These are phyloP conservation scores for Mortierella sp. DNA, from an alignment of 371 early-diverging fungal species.

Conservation along the genomic window DNA sequence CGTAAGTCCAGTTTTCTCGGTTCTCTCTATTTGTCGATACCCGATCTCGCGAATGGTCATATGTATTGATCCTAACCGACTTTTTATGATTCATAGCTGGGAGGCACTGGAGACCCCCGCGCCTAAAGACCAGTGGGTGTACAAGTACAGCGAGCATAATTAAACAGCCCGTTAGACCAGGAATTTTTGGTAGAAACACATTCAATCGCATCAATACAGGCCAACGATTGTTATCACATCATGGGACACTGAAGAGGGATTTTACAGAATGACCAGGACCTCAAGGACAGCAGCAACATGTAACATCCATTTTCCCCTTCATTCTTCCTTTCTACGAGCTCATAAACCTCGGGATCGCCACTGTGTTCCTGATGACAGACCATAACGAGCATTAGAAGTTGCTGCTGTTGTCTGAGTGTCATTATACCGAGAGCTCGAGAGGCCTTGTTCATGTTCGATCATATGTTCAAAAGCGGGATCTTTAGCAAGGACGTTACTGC, in stretches of 20 bases:
- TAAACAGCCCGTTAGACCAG: conserved; percentile 5
- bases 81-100: conserved; percentile 59
- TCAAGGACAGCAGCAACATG: no score
- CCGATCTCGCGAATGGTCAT: background rate
- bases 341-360: conserved; percentile 40
- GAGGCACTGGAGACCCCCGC: conserved; percentile 82
- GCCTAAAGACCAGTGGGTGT: conserved; percentile 89
- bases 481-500: conserved; percentile 53
- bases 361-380: conserved; percentile 22
- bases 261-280: no score
- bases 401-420: conserved; percentile 7
- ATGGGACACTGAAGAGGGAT: background rate
- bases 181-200: background rate
- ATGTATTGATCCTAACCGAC: no score
- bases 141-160: conserved; percentile 54
- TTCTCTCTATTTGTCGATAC: no score
- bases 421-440: background rate
- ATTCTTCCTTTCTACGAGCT: background rate
- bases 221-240: no score
- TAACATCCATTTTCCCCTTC: no score
- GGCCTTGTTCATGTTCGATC: conserved; percentile 31
- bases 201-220: background rate
- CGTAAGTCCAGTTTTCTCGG: conserved; percentile 59
- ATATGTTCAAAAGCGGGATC: conserved; percentile 44
- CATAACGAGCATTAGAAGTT: conserved; percentile 22